A percentile compares a stretch with the other conserved stretches of the same genome.
Conservation (phyloP, 306 rosid genomes). For the Astragalus membranaceus region DNA sequence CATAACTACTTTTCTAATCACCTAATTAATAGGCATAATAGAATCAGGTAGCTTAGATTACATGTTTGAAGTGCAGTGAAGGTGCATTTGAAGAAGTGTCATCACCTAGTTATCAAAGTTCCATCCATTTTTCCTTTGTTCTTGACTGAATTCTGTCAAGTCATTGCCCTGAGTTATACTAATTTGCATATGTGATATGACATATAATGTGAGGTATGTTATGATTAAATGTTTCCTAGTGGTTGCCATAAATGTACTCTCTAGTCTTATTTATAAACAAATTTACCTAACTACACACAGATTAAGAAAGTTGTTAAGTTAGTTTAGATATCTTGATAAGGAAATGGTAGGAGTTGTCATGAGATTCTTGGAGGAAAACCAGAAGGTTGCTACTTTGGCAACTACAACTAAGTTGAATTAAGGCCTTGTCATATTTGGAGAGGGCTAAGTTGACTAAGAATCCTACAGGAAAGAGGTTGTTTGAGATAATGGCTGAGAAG, state of each 20-base stretch:
- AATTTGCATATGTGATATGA: not conserved
- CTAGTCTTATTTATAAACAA: too few species aligned
- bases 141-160: not conserved
- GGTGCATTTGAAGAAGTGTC: not conserved
- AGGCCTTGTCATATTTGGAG: slow-evolving; percentile 44
- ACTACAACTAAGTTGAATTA: slow-evolving; percentile 29
- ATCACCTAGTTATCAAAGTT: not conserved
- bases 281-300: too few species aligned
- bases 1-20: not conserved
- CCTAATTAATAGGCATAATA: not conserved
- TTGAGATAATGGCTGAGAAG: slow-evolving; percentile 76
- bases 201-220: too few species aligned
- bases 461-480: slow-evolving; percentile 74
- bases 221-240: too few species aligned
- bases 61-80: not conserved
- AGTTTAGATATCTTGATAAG: too few species aligned
- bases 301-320: too few species aligned
- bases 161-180: not conserved
- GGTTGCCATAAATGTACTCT: too few species aligned
- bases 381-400: slow-evolving; percentile 48
- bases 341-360: slow-evolving; percentile 52
- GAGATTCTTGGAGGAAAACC: slow-evolving; percentile 72
- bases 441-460: slow-evolving; percentile 71
- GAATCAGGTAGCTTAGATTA: slow-evolving; percentile 2
- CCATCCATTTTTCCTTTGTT: not conserved